Evolutionary conservation across 805 yeast species (phyloP).

Genomic region (Hanseniaspora lachancei): DNA sequence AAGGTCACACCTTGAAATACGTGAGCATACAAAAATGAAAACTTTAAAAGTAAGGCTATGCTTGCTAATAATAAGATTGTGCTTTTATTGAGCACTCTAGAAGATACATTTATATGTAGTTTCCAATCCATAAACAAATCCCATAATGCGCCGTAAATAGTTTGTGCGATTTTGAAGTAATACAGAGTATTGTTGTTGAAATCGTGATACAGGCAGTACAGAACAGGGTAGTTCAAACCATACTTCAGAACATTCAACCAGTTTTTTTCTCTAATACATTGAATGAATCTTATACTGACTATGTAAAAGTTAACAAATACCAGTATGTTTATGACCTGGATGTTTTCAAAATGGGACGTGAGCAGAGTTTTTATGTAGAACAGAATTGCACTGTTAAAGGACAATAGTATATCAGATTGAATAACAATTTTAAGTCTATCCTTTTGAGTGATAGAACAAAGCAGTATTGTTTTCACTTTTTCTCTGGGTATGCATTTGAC

Average conservation of each 20-base stretch:
- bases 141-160: slow-evolving; percentile 76
- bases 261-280: slow-evolving; percentile 62
- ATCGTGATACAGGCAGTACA: slow-evolving; percentile 23
- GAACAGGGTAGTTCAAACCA: slow-evolving; percentile 45
- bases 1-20: slow-evolving; percentile 35
- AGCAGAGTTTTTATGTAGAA: slow-evolving; percentile 8
- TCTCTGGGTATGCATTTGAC: neutral
- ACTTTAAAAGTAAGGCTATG: slow-evolving; percentile 55
- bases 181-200: slow-evolving; percentile 20
- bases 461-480: neutral
- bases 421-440: slow-evolving; percentile 10
- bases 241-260: slow-evolving; percentile 67
- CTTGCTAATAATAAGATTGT: slow-evolving; percentile 44
- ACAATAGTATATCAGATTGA: slow-evolving; percentile 7
- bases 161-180: slow-evolving; percentile 44
- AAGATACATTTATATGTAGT: slow-evolving; percentile 34
- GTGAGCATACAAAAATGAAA: slow-evolving; percentile 45
- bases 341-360: neutral
- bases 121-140: slow-evolving; percentile 87
- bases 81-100: slow-evolving; percentile 19
- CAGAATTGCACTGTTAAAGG: neutral
- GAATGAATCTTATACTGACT: slow-evolving; percentile 60
- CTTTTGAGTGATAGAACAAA: slow-evolving; percentile 1
- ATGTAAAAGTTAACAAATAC: slow-evolving; percentile 39
- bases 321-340: slow-evolving; percentile 18